Conservation (phyloP, 352 stramenopile species). For the Peronosclerospora sorghi region DNA sequence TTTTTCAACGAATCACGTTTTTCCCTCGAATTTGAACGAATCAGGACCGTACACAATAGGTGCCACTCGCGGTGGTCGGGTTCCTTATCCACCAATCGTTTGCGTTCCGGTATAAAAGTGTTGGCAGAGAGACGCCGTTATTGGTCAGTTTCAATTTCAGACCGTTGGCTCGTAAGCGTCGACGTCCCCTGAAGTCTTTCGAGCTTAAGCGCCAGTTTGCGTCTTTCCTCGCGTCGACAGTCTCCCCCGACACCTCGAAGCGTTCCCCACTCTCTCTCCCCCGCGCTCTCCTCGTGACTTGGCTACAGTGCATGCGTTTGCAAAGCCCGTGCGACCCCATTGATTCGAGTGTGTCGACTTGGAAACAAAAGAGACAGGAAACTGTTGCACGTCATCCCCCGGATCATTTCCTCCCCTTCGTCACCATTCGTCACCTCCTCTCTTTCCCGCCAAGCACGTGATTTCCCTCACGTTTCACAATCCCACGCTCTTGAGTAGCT, state of each 20-base stretch:
- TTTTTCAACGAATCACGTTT: conserved; percentile 5
- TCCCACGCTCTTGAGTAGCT: conserved; percentile 26
- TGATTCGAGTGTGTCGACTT: conserved; percentile 61
- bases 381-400: conserved; percentile 24
- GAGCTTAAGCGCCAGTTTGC: background rate
- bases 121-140: background rate
- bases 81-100: background rate
- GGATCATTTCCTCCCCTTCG: conserved; percentile 23
- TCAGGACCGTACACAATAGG: background rate
- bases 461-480: conserved; percentile 29
- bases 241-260: conserved; percentile 4
- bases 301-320: conserved; percentile 82
- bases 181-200: conserved; percentile 3
- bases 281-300: conserved; percentile 19
- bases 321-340: conserved; percentile 65
- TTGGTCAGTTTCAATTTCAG: conserved; percentile 18
- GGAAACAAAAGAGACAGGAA: conserved; percentile 71
- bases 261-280: conserved; percentile 2
- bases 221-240: conserved; percentile 1
- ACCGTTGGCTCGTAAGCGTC: conserved; percentile 27
- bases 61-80: conserved; percentile 1
- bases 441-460: conserved; percentile 12
- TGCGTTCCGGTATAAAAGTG: background rate
- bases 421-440: conserved; percentile 24
- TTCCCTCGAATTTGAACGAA: conserved; percentile 1